Evolutionary conservation across 2,329 filamentous ascomycete genomes (phyloP).

Genomic region (Gnomoniopsis sp.): DNA sequence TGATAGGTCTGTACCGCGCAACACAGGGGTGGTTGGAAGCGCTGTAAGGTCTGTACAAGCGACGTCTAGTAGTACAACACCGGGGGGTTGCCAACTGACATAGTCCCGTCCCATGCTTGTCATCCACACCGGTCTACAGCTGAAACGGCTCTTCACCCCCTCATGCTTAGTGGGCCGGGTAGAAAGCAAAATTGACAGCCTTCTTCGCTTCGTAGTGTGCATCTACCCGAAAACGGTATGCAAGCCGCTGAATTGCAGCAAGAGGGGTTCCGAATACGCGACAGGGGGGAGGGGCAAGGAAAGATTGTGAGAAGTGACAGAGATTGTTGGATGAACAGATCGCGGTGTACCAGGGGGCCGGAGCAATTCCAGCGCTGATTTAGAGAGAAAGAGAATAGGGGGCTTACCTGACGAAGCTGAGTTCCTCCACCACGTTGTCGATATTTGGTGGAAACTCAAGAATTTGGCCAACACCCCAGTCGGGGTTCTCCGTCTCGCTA

Average conservation of each 20-base stretch:
- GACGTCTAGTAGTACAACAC: conserved; percentile 5
- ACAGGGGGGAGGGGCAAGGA: neutral
- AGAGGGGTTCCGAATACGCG: neutral
- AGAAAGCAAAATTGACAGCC: neutral
- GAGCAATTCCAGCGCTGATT: neutral
- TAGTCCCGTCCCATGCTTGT: conserved; percentile 4
- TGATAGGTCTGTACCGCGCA: conserved; percentile 8
- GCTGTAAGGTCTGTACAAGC: neutral
- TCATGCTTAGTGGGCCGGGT: neutral
- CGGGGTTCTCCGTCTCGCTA: conserved; percentile 57
- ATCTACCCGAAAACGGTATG: neutral
- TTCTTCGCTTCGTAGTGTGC: neutral
- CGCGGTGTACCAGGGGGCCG: conserved; percentile 4
- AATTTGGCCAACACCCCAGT: conserved; percentile 54
- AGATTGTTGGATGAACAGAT: neutral
- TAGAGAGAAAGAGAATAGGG: neutral
- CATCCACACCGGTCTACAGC: conserved; percentile 14
- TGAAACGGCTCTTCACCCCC: neutral
- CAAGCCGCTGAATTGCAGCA: neutral
- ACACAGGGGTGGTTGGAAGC: neutral
- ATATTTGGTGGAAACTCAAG: conserved; percentile 47
- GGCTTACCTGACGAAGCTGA: conserved; percentile 71
- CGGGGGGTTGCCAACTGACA: neutral
- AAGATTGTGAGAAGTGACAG: conserved; percentile 2
- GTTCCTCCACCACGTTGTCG: conserved; percentile 59